Evolutionary conservation across 257 asterid genomes (phyloP).

Genomic region (Solanum bulbocastanum): DNA sequence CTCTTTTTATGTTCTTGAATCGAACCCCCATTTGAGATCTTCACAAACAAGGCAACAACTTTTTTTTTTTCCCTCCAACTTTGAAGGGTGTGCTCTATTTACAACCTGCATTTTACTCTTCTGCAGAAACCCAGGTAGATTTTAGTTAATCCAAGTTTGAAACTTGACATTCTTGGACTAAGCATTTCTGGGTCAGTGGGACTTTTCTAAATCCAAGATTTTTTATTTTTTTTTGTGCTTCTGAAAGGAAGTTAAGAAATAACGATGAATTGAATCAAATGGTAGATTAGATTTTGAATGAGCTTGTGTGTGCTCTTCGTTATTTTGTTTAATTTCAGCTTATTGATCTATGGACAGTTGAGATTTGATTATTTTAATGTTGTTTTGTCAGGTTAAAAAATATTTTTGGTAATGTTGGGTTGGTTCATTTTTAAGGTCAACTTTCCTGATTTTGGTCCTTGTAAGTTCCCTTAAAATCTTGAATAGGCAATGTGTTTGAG

Average conservation of each 20-base stretch:
- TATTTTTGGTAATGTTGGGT: not conserved
- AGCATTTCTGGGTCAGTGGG: slow-evolving; percentile 17
- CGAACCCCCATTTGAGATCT: slow-evolving; percentile 19
- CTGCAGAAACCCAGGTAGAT: not conserved
- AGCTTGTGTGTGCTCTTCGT: not conserved
- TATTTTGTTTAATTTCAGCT: not conserved
- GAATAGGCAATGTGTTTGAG: not conserved
- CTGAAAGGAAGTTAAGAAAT: not conserved
- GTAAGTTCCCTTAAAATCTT: not conserved
- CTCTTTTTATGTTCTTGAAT: not conserved
- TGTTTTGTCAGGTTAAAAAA: not conserved
- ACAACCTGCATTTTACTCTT: not conserved
- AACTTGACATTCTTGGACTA: slow-evolving; percentile 10
- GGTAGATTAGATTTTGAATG: slow-evolving; percentile 52
- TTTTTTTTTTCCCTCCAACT: not conserved
- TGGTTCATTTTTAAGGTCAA: not conserved
- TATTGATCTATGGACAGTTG: not conserved
- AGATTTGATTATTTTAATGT: not conserved
- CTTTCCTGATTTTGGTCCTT: not conserved
- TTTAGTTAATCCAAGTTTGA: not conserved
- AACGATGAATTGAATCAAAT: not conserved
- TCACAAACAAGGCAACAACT: not conserved
- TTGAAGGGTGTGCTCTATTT: slow-evolving; percentile 21
- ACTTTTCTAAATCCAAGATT: slow-evolving; percentile 2
- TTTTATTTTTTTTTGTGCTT: not conserved